phyloP scores from a whole-genome alignment of 1,139 yeast species.

The Saccharomycopsis hybrid region DNA sequence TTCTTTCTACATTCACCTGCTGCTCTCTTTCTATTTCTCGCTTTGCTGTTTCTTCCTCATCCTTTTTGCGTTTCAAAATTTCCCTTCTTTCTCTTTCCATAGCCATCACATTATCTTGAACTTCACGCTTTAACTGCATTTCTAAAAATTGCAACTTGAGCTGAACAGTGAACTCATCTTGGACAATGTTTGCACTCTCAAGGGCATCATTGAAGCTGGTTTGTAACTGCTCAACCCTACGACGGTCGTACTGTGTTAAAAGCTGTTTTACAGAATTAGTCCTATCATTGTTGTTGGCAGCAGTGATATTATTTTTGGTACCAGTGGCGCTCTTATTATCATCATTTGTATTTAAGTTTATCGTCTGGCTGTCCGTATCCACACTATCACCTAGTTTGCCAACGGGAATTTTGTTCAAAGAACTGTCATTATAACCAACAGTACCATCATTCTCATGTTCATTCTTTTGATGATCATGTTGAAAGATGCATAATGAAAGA shows the following conservation, averaged over 20 bases:
- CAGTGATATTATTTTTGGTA: no score
- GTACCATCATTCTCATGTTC: neutral
- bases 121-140: neutral
- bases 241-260: no score
- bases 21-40: neutral
- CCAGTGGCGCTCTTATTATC: no score
- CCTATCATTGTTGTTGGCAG: no score
- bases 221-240: no score
- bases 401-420: no score
- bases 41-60: conserved; percentile 2
- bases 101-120: neutral
- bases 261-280: no score
- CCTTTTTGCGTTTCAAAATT: neutral
- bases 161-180: neutral
- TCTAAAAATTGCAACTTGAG: neutral
- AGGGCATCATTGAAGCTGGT: no score
- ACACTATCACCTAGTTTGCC: no score
- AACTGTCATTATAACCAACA: neutral
- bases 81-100: conserved; percentile 1
- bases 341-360: no score
- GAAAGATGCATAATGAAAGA: neutral
- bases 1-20: neutral
- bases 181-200: no score
- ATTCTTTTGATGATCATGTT: neutral
- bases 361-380: no score